These are phyloP conservation scores for Rhizomucor pusillus DNA, from an alignment of 371 early-diverging fungal species.

Conservation along the genomic window DNA sequence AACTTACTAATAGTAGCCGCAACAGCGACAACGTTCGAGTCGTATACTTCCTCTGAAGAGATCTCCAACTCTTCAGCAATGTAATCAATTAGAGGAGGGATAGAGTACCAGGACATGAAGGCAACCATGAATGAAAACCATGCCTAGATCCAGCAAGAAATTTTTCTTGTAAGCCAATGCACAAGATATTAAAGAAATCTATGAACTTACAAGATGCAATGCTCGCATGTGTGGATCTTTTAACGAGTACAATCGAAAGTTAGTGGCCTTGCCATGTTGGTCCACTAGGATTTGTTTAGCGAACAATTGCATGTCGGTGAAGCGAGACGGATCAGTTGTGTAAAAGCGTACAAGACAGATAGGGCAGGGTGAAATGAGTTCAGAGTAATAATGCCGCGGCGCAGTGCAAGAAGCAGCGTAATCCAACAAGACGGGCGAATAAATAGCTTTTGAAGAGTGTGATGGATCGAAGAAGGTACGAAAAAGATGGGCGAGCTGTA, in stretches of 20 bases:
- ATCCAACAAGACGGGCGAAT: too few relatives aligned
- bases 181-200: neutral
- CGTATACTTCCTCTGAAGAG: constrained; percentile 13
- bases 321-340: neutral
- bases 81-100: constrained; percentile 46
- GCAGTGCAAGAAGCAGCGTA: too few relatives aligned
- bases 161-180: neutral
- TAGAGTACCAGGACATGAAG: constrained; percentile 61
- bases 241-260: constrained; percentile 14
- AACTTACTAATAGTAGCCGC: constrained; percentile 33
- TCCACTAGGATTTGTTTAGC: constrained; percentile 13
- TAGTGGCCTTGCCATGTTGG: constrained; percentile 23
- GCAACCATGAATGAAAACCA: constrained; percentile 35
- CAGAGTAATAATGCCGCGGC: too few relatives aligned
- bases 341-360: neutral
- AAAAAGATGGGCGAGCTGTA: too few relatives aligned
- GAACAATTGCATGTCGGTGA: constrained; percentile 10
- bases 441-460: too few relatives aligned
- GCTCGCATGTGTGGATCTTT: constrained; percentile 20
- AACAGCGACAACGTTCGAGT: constrained; percentile 35
- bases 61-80: constrained; percentile 19
- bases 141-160: constrained; percentile 16
- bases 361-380: neutral
- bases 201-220: constrained; percentile 16
- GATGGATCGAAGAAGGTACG: too few relatives aligned